These are phyloP conservation scores for Epichloe gansuensis DNA, from an alignment of 2,329 filamentous ascomycete genomes.

Conservation along the genomic window DNA sequence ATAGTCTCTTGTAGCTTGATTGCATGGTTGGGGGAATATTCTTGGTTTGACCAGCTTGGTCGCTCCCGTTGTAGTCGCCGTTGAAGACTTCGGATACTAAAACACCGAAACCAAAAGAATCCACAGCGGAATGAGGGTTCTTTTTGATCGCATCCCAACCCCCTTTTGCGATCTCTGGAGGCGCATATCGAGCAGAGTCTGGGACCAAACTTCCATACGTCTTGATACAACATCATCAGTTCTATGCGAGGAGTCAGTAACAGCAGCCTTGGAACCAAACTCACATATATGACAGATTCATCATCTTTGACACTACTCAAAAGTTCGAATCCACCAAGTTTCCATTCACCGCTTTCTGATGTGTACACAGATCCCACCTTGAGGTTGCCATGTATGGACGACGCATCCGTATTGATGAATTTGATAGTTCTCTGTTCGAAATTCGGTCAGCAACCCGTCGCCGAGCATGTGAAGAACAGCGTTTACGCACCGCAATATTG, in stretches of 20 bases:
- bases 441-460: constrained; percentile 10
- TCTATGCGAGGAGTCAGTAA: neutral
- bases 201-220: constrained; percentile 80
- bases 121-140: constrained; percentile 66
- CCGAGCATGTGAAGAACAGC: neutral
- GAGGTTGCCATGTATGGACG: constrained; percentile 80
- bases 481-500: constrained; percentile 55
- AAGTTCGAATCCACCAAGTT: constrained; percentile 84
- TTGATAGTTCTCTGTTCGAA: constrained; percentile 76
- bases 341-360: constrained; percentile 96
- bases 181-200: constrained; percentile 70
- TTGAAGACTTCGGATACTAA: constrained; percentile 89
- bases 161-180: constrained; percentile 71
- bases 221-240: constrained; percentile 25
- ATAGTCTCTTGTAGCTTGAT: constrained; percentile 75
- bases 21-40: constrained; percentile 81
- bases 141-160: constrained; percentile 91
- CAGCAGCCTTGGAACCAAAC: constrained; percentile 4
- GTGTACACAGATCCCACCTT: constrained; percentile 81
- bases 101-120: constrained; percentile 76
- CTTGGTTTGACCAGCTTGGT: constrained; percentile 77
- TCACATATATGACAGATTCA: constrained; percentile 77
- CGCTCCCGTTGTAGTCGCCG: constrained; percentile 59
- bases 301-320: constrained; percentile 94
- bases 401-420: constrained; percentile 89